Evolutionary conservation across 805 yeast genomes (phyloP).

Genomic region (Zygotorulaspora danielsina): DNA sequence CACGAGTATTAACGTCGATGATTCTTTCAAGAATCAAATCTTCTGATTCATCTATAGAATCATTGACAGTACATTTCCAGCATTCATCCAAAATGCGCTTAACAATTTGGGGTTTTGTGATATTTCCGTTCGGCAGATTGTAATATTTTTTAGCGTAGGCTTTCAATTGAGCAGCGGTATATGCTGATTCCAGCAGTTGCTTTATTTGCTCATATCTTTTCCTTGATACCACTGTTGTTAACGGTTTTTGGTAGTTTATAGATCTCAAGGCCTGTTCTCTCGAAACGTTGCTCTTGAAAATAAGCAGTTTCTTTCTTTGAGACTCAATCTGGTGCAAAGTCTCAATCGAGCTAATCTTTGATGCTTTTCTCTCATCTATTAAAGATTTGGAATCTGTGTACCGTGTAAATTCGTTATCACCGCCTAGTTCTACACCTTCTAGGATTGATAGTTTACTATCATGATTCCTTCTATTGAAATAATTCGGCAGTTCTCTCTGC

Average conservation of each 20-base stretch:
- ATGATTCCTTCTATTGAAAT: constrained; percentile 9
- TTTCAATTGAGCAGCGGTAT: constrained; percentile 28
- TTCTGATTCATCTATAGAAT: constrained; percentile 17
- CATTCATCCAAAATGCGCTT: constrained; percentile 15
- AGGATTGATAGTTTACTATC: constrained; percentile 22
- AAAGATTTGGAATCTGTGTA: constrained; percentile 1
- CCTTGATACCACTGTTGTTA: constrained; percentile 18
- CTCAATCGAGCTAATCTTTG: constrained; percentile 5
- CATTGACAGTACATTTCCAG: constrained; percentile 24
- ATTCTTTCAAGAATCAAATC: constrained; percentile 25
- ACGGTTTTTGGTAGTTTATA: constrained; percentile 29
- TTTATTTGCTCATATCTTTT: constrained; percentile 21
- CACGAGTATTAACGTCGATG: constrained; percentile 24
- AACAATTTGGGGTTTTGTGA: constrained; percentile 17
- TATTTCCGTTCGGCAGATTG: constrained; percentile 10
- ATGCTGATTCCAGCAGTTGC: constrained; percentile 22
- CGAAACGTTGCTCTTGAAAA: constrained; percentile 24
- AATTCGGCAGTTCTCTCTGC: constrained; percentile 13
- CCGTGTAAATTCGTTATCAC: constrained; percentile 2
- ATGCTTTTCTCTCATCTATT: background rate
- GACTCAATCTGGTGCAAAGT: constrained; percentile 21
- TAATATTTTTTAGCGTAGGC: constrained; percentile 19
- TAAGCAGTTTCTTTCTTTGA: constrained; percentile 22
- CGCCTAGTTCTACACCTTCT: constrained; percentile 28
- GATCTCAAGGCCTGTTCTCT: constrained; percentile 28